A percentile compares a stretch with the other conserved stretches of the same genome.
Conservation (phyloP, 331 rosid genomes). For the Dryas integrifolia region DNA sequence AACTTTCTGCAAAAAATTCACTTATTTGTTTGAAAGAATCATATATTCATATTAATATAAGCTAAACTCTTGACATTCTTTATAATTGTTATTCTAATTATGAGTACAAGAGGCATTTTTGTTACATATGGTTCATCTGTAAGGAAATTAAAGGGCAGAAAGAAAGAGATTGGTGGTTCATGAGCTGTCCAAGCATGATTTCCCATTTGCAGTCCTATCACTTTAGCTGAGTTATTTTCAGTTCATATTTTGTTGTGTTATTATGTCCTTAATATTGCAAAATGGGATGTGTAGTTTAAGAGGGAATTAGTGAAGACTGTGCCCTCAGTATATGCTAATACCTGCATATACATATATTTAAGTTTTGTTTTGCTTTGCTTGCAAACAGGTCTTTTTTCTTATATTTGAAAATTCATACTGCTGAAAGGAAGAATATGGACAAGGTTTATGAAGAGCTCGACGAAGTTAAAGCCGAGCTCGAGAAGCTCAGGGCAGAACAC, state of each 20-base stretch:
- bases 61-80: not conserved
- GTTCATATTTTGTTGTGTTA: not conserved
- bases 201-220: not conserved
- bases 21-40: not conserved
- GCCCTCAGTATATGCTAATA: not conserved
- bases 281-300: not conserved
- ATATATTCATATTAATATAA: too few species aligned
- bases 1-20: not conserved
- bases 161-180: not conserved
- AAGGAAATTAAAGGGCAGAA: not conserved
- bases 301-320: not conserved
- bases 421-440: conserved; percentile 43
- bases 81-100: not conserved
- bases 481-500: conserved; percentile 54
- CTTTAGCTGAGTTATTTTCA: not conserved
- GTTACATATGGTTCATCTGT: not conserved
- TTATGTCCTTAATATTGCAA: not conserved
- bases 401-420: not conserved
- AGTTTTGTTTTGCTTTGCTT: conserved; percentile 3
- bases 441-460: conserved; percentile 61
- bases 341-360: not conserved
- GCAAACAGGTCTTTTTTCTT: conserved; percentile 19
- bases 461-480: conserved; percentile 61
- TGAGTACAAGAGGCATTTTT: not conserved
- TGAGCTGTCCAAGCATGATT: not conserved